Base-by-base conservation (phyloP, 2,329 filamentous ascomycete species). In the Cryphonectria nitschkei region DNA sequence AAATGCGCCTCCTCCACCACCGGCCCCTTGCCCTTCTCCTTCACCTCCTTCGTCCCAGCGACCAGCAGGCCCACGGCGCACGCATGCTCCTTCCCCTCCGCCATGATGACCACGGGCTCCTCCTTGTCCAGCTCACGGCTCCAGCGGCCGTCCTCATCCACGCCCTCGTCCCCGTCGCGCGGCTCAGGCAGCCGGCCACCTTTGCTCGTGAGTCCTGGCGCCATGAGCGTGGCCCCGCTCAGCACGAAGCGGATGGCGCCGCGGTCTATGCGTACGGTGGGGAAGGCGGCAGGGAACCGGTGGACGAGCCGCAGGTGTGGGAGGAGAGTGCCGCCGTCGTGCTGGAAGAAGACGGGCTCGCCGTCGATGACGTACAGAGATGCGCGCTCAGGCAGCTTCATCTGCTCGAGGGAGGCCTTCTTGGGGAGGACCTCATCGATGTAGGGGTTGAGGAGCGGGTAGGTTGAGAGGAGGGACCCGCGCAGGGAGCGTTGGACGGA, bases 231-330 rank as follows among this genome's bases (percentile, higher is more conserved):
- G 0, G 96, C 96, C 61, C 96, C 96, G 0, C 90, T 93, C 1
- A 99, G 88, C 37, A 99, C 95, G 83, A 99, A 99, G 73, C 96
- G 93, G 78, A 99, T 98, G 6, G 96, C 96, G 73, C 96, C 96
- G 65, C 96, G 90, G 81, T 99, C 96, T 80, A 98, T 97, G 71
- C 95, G 92, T 70, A 99, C 86, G 67, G 89, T 92, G 26, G 93
- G 91, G 80, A 99, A 95, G 71, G 90, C 92, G 75, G 89, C 84
- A 13, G 96, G 96, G 84, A 95, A 98, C 76, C 92, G 89, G 85
- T 99, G 96, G 52, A 99, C 90, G 77, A 98, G 90, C 64, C 88
- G 88, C 16, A 99, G 90, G 81, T 98, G 96, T 0, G 96, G 96
- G 71, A 98, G 88, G 70, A 97, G 87, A 3, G 88, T 76, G 78